Evolutionary conservation across 129 eudicot genomes (phyloP), one percentile per base, ranked within the genome.

Genomic region (Flaveria robusta): DNA sequence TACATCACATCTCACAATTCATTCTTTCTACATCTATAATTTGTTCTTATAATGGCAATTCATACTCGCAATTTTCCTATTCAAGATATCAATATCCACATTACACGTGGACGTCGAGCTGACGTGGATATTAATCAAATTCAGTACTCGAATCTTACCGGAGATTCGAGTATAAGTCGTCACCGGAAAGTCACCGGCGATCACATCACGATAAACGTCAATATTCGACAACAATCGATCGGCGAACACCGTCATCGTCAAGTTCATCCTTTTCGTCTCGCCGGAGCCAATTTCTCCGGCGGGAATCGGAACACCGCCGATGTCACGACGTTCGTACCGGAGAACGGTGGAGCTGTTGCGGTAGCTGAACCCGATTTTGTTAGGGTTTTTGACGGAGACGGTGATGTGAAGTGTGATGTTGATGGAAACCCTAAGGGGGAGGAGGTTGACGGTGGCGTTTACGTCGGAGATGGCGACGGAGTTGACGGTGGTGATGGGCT

Each of bases 261-360:
- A 34, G 29, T 86, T 91, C 84, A 94, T 8, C 0, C 66, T 41
- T 8, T 62, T 64, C 2, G 85, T 82, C 26, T 80, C 78, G 4
- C 70, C 84, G 11, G 90, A 66, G 0, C 84, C 85, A 29, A 93
- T 93, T 64, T 74, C 54, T 0, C 91, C 93, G 18, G 83, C 87
- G 3, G 89, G 93, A 0, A 93, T 46, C 1, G 98, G 92, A 11
- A 67, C 93, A 60, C 81, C 70, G 0, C 93, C 98, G 16, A 93
- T 84, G 4, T 80, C 91, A 23, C 43, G 59, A 3, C 88, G 88
- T n/a, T 81, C 68, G 78, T 84, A 90, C 11, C 73, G 76, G 29
- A 93, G 58, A n/a, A 69, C 46, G 0, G 91, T 85, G 0, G 88
- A 81, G 66, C 81, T 74, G 14, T 75, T 43, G 39, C 27, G 16